Conservation (phyloP, 2,329 filamentous ascomycete species). For the Alternaria consortialis region DNA sequence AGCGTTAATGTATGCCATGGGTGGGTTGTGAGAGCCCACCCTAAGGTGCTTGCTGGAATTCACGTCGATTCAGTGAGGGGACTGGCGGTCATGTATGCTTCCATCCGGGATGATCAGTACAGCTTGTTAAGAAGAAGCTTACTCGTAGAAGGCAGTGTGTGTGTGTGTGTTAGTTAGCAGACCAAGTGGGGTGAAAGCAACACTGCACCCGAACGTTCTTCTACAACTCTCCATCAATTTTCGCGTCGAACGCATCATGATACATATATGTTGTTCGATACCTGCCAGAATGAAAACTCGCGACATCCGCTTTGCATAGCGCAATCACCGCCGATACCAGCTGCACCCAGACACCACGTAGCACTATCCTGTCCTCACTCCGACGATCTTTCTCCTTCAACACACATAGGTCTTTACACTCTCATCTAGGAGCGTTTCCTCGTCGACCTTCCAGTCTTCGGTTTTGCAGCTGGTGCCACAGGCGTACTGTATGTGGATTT, state of each 20-base stretch:
- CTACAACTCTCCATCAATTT: neutral
- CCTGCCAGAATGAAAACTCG: neutral
- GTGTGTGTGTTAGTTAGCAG: neutral
- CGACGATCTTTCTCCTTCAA: neutral
- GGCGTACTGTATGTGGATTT: too few species aligned
- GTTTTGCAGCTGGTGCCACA: neutral
- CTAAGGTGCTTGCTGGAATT: too few species aligned
- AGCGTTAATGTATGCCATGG: too few species aligned
- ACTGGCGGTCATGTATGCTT: too few species aligned
- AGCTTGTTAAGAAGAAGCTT: too few species aligned
- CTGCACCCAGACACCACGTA: neutral
- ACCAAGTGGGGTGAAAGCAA: neutral
- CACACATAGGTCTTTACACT: neutral
- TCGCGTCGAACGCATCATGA: neutral
- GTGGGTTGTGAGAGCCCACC: too few species aligned
- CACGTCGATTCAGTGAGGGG: too few species aligned
- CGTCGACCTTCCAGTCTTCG: neutral
- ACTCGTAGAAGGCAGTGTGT: neutral
- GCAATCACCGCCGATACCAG: neutral
- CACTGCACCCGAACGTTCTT: neutral
- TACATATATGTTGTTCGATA: neutral
- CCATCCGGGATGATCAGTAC: too few species aligned
- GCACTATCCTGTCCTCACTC: neutral
- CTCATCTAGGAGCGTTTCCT: neutral
- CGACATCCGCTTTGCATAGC: neutral